Base-by-base conservation (phyloP, 345 rosid species). In the Bruguiera parviflora region DNA sequence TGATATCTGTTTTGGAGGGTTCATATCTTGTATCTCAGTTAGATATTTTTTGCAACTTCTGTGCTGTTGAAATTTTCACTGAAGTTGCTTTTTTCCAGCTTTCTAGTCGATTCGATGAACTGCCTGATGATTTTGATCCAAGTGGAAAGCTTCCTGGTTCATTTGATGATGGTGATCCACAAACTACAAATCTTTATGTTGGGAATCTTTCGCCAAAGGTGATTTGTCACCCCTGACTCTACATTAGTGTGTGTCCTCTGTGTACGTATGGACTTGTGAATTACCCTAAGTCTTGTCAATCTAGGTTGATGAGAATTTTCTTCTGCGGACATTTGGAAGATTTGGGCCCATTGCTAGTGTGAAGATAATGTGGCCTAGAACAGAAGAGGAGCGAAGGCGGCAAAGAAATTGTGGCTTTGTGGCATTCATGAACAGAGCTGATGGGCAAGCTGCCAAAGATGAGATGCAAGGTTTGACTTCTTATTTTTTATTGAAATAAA, bases 281-380 rank as follows among this genome's bases (percentile, higher is more conserved):
- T 56, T 29, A 43, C 18, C 4, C 49, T 43, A 2, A 11, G 46
- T 70, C 16, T 29, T 51, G 66, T 65, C 64, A 25, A 46, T 55
- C 70, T 81, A 96, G 99, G 99, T 92, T 71, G 99, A 96, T 81
- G 99, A 92, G 80, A 96, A 92, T 81, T 96, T 96, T 77, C 98
- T 96, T 81, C 78, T 96, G 59, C 87, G 97, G 56, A 96, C 99
- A 64, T 96, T 96, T 72, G 98, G 99, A 84, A 90, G 99, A 87
- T 96, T 96, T 85, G 98, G 99, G 61, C 98, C 99, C 56, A 92
- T 95, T 82, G 99, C 98, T 80, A 95, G 99, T 81, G 98, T 95
- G 73, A 92, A 95, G 82, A 95, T 95, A 82, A 95, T 95, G 98
- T 95, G 99, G 98, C 98, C 98, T 58, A 83, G 99, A 84, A 92